phyloP scores from a whole-genome alignment of 306 rosid genomes.

The Rosa rugosa region DNA sequence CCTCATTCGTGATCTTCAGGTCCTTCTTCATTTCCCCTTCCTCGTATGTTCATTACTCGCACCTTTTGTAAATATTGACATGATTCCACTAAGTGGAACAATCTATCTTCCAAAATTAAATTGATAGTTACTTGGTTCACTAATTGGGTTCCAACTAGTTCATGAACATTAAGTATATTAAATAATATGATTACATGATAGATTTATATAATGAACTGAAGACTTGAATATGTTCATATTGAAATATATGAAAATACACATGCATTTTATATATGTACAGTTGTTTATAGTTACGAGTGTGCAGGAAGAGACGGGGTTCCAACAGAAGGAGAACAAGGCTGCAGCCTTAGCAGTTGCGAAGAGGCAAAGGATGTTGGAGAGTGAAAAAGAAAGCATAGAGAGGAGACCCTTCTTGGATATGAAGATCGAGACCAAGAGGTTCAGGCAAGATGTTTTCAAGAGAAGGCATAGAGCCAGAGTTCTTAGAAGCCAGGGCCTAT shows the following conservation, averaged over 20 bases:
- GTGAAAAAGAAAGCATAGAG: slow-evolving; percentile 75
- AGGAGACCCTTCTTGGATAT: slow-evolving; percentile 76
- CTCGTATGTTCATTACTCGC: slow-evolving; percentile 4
- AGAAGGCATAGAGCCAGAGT: slow-evolving; percentile 82
- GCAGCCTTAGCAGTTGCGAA: slow-evolving; percentile 61
- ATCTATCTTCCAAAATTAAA: neutral
- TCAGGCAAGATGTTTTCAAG: slow-evolving; percentile 92
- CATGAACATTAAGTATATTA: neutral
- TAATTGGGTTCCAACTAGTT: neutral
- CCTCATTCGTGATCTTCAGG: slow-evolving; percentile 93
- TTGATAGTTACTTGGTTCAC: neutral
- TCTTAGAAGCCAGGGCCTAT: slow-evolving; percentile 36
- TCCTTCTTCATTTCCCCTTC: slow-evolving; percentile 30
- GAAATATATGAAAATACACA: neutral
- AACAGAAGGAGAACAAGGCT: slow-evolving; percentile 52
- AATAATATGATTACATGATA: too few species aligned
- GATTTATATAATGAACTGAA: neutral
- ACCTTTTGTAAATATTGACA: neutral
- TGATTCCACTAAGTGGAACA: neutral
- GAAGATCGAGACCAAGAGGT: slow-evolving; percentile 75
- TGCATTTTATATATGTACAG: slow-evolving; percentile 3
- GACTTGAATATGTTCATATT: neutral
- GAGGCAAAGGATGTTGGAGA: slow-evolving; percentile 77
- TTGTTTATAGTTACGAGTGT: slow-evolving; percentile 16
- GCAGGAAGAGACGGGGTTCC: slow-evolving; percentile 68